phyloP scores from a whole-genome alignment of 2,329 filamentous ascomycete genomes.

The Arthrocladium fulminans region DNA sequence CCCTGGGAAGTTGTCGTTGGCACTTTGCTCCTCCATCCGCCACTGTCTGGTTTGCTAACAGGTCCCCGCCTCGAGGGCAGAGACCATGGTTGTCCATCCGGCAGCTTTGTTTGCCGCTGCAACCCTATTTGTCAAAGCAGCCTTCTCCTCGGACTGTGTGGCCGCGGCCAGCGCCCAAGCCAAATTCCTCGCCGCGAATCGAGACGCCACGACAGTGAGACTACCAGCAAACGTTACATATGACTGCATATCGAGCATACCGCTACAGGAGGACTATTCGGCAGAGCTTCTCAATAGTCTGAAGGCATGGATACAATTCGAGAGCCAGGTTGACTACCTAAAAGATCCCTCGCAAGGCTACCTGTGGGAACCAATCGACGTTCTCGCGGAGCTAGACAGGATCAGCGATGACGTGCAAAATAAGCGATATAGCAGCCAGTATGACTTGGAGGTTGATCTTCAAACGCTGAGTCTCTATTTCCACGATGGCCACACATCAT shows the following conservation, averaged over 20 bases:
- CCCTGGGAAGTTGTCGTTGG: too few relatives aligned
- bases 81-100: too few relatives aligned
- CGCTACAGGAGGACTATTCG: slow-evolving; percentile 6
- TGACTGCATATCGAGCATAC: slow-evolving; percentile 11
- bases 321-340: slow-evolving; percentile 40
- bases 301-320: slow-evolving; percentile 37
- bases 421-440: slow-evolving; percentile 43
- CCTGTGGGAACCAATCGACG: slow-evolving; percentile 40
- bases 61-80: too few relatives aligned
- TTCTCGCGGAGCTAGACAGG: slow-evolving; percentile 38
- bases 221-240: slow-evolving; percentile 5
- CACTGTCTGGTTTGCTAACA: too few relatives aligned
- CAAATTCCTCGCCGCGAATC: not conserved
- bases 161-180: not conserved
- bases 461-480: slow-evolving; percentile 45
- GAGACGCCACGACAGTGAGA: not conserved
- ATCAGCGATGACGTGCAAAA: slow-evolving; percentile 37
- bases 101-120: too few relatives aligned
- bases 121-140: too few relatives aligned
- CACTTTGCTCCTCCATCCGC: too few relatives aligned
- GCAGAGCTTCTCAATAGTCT: slow-evolving; percentile 8
- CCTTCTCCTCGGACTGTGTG: not conserved
- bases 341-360: slow-evolving; percentile 46
- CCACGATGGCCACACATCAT: slow-evolving; percentile 51
- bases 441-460: slow-evolving; percentile 47